Evolutionary conservation across 306 rosid species (phyloP).

Genomic region (Trichosanthes cucumerina): DNA sequence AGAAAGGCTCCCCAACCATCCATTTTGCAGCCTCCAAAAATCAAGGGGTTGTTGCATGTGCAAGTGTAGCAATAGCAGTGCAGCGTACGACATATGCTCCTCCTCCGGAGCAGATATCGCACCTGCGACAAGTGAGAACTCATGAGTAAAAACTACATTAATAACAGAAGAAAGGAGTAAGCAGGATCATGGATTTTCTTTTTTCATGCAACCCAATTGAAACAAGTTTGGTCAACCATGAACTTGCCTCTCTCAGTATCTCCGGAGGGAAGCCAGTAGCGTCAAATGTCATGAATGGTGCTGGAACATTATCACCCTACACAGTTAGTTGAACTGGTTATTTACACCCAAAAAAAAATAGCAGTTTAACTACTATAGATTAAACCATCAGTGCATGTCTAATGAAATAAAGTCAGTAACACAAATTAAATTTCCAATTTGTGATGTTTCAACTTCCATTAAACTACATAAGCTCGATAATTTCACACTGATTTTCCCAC

Average conservation of each 20-base stretch:
- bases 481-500: neutral
- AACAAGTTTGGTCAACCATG: slow-evolving; percentile 3
- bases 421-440: neutral
- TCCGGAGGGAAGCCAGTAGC: slow-evolving; percentile 90
- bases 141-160: slow-evolving; percentile 43
- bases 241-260: slow-evolving; percentile 85
- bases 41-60: slow-evolving; percentile 90
- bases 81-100: slow-evolving; percentile 99
- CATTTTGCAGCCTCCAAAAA: slow-evolving; percentile 99
- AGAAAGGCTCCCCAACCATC: slow-evolving; percentile 96
- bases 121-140: slow-evolving; percentile 99
- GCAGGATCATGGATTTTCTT: neutral
- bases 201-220: neutral
- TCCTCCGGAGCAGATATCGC: slow-evolving; percentile 99
- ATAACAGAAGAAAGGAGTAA: slow-evolving; percentile 19
- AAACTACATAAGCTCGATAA: neutral
- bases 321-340: slow-evolving; percentile 14
- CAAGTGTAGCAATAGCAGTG: slow-evolving; percentile 93
- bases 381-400: neutral
- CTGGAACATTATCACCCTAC: slow-evolving; percentile 94
- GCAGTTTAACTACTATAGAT: neutral
- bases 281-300: slow-evolving; percentile 88
- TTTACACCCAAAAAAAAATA: neutral
- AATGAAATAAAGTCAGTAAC: neutral
- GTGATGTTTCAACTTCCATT: neutral